phyloP scores from a whole-genome alignment of 2,329 filamentous ascomycete species.

The Proliferodiscus dingleyae region DNA sequence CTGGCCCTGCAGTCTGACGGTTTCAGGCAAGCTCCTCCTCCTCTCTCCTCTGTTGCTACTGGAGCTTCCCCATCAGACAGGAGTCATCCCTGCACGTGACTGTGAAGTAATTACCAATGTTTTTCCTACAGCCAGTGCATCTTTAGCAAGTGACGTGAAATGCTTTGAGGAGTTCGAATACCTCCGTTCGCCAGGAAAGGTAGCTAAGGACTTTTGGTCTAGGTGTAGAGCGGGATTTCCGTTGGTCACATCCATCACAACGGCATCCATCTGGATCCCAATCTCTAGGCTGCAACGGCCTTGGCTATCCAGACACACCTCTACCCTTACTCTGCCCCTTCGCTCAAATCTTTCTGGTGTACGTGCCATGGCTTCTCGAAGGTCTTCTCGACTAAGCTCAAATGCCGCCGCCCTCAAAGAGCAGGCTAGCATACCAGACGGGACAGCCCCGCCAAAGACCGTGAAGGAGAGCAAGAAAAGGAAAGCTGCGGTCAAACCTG shows the following conservation, averaged over 20 bases:
- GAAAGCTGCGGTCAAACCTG: constrained; percentile 20
- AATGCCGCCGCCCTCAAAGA: constrained; percentile 13
- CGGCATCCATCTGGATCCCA: constrained; percentile 1
- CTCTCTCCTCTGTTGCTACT: too few species aligned
- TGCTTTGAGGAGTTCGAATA: neutral
- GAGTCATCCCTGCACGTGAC: neutral
- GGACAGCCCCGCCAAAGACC: constrained; percentile 6
- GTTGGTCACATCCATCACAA: neutral
- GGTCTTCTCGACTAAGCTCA: constrained; percentile 26
- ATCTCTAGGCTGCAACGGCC: constrained; percentile 17
- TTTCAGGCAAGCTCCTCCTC: neutral
- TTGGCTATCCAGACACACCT: constrained; percentile 8
- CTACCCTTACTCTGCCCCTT: neutral
- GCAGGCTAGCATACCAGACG: neutral
- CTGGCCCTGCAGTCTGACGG: too few species aligned
- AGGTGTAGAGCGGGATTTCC: too few species aligned
- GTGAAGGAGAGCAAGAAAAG: constrained; percentile 23
- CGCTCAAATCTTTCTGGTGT: neutral
- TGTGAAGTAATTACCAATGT: neutral
- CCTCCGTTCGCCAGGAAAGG: too few species aligned
- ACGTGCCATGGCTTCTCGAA: constrained; percentile 26
- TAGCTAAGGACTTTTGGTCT: too few species aligned
- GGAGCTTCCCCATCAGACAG: too few species aligned
- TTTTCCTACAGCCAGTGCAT: neutral
- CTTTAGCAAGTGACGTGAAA: neutral